Evolutionary conservation across 495 filamentous ascomycete species (phyloP).

Genomic region (Aspergillus kassunensis): DNA sequence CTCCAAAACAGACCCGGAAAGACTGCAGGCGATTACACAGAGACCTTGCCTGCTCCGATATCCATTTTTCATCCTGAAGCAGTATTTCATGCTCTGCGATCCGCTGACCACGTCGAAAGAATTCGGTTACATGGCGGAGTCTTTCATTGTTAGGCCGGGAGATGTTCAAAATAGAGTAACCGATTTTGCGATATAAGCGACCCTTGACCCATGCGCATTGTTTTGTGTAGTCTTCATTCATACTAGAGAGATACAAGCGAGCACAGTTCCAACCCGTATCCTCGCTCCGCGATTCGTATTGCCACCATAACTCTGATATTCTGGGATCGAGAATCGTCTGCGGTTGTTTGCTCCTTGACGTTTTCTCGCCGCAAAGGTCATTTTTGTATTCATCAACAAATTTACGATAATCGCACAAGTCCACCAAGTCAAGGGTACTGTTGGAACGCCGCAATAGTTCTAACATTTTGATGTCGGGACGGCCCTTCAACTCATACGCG

Average conservation of each 20-base stretch:
- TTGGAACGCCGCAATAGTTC: constrained; percentile 34
- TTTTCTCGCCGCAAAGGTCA: not conserved
- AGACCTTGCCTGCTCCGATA: constrained; percentile 9
- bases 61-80: constrained; percentile 18
- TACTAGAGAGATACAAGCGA: constrained; percentile 54
- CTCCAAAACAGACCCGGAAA: constrained; percentile 12
- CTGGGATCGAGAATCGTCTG: constrained; percentile 27
- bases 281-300: constrained; percentile 21
- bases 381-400: constrained; percentile 44
- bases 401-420: constrained; percentile 26
- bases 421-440: constrained; percentile 4
- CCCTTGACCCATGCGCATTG: constrained; percentile 63
- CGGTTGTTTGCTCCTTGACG: not conserved
- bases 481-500: constrained; percentile 30
- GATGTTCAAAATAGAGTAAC: constrained; percentile 54
- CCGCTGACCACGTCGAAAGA: constrained; percentile 41
- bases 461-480: constrained; percentile 21
- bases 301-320: constrained; percentile 35
- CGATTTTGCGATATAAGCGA: constrained; percentile 48
- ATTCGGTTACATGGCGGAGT: constrained; percentile 38
- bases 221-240: constrained; percentile 55
- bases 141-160: constrained; percentile 21
- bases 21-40: constrained; percentile 21
- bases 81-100: constrained; percentile 28
- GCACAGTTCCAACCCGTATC: constrained; percentile 15